phyloP scores from a whole-genome alignment of 1,284 basidiomycete species.

The Cystobasidium sp. region DNA sequence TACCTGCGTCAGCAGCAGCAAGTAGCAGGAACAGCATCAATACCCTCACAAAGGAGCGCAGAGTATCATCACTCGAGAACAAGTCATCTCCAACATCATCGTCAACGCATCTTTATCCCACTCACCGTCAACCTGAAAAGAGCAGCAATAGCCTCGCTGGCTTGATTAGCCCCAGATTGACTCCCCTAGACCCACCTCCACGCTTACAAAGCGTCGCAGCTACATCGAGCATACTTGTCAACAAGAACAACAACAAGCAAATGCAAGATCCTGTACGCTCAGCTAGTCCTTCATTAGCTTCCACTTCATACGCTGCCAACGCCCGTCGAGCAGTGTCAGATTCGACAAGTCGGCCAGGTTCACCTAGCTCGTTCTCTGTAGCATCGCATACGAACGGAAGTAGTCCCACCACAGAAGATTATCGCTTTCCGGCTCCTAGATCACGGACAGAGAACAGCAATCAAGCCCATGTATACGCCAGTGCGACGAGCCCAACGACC shows the following conservation, averaged over 20 bases:
- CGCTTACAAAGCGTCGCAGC: too few relatives aligned
- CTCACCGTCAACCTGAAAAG: too few relatives aligned
- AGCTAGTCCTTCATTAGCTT: not conserved
- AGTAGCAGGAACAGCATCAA: not conserved
- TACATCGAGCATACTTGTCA: too few relatives aligned
- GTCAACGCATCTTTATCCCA: too few relatives aligned
- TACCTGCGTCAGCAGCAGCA: constrained; percentile 25
- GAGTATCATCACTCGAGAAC: not conserved
- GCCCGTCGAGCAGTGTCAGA: constrained; percentile 7
- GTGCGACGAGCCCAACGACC: not conserved
- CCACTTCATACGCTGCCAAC: not conserved
- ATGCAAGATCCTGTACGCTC: not conserved
- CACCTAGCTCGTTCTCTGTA: too few relatives aligned
- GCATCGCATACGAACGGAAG: too few relatives aligned
- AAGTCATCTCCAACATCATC: too few relatives aligned
- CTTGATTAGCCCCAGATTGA: too few relatives aligned
- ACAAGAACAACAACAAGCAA: too few relatives aligned
- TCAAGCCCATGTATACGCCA: not conserved
- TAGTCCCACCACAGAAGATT: not conserved
- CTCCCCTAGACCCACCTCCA: too few relatives aligned
- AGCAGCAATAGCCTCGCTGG: too few relatives aligned
- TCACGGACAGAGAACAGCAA: not conserved
- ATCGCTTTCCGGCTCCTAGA: not conserved
- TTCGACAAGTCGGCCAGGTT: not conserved
- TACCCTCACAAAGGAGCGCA: not conserved